Percentiles rank a stretch among this genome's conserved stretches.
phyloP scores from a whole-genome alignment of 257 asterid genomes.

The Striga asiatica region DNA sequence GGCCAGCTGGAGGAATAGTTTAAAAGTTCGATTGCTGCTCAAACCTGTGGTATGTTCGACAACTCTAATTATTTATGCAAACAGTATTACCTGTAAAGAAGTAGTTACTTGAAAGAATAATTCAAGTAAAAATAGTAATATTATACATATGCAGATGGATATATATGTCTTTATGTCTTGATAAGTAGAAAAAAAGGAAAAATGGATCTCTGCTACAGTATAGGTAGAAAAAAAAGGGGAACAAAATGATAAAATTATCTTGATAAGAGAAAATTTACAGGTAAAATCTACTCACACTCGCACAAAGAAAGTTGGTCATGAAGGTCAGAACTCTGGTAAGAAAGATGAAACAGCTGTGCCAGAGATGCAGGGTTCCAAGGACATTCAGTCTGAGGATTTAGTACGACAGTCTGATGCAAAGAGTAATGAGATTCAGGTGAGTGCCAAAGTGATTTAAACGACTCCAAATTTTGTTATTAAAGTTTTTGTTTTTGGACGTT shows the following conservation, averaged over 20 bases:
- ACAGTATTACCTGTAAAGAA: conserved; percentile 11
- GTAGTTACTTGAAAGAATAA: not conserved
- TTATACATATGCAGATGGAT: not conserved
- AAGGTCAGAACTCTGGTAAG: conserved; percentile 30
- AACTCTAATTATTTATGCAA: not conserved
- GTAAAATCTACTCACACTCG: conserved; percentile 38
- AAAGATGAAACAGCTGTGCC: conserved; percentile 33
- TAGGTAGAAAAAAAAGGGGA: not conserved
- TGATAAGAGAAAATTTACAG: conserved; percentile 19
- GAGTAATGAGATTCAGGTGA: conserved; percentile 33
- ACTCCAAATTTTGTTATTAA: not conserved
- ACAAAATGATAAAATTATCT: not conserved
- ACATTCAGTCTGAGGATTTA: conserved; percentile 23
- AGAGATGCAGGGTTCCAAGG: conserved; percentile 25
- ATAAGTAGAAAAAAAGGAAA: no score
- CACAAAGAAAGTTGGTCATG: conserved; percentile 43
- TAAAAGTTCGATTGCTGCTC: conserved; percentile 55
- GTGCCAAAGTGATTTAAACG: conserved; percentile 3
- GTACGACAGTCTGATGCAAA: conserved; percentile 24
- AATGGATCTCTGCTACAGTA: not conserved
- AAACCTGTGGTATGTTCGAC: conserved; percentile 36
- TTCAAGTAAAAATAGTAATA: not conserved
- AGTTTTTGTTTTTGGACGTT: not conserved
- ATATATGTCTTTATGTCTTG: not conserved
- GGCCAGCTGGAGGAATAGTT: conserved; percentile 69